Percentiles rank a stretch among this genome's conserved stretches.
phyloP scores from a whole-genome alignment of 345 rosid species.

The Citrus sinensis region DNA sequence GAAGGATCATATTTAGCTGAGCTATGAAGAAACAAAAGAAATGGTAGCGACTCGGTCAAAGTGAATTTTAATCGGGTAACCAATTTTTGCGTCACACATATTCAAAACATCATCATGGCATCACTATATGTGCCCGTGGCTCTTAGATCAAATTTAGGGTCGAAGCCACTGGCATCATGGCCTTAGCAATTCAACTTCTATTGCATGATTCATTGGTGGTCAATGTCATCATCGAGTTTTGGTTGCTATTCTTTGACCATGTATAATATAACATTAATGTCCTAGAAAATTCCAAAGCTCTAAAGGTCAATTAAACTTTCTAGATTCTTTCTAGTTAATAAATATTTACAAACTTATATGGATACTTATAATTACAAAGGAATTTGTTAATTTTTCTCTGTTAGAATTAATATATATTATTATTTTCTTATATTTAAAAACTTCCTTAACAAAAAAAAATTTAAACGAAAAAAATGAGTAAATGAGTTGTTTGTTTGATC shows the following conservation, averaged over 20 bases:
- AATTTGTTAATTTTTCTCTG: too few relatives aligned
- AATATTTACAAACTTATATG: too few relatives aligned
- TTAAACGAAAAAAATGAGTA: too few relatives aligned
- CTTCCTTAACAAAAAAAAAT: accelerated
- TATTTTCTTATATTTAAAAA: too few relatives aligned
- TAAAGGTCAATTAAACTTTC: too few relatives aligned
- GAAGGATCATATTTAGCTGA: background rate
- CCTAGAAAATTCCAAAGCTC: too few relatives aligned
- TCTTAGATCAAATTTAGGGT: background rate
- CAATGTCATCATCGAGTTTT: background rate
- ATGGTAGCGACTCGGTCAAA: background rate
- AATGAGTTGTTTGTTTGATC: too few relatives aligned
- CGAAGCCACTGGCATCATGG: background rate
- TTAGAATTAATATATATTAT: too few relatives aligned
- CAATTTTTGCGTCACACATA: background rate
- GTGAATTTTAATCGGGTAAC: background rate
- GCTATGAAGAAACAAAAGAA: background rate
- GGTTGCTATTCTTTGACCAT: background rate
- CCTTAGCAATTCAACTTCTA: background rate
- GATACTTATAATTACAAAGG: too few relatives aligned
- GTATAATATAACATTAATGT: background rate
- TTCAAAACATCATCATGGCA: background rate
- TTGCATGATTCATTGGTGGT: background rate
- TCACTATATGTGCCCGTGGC: background rate
- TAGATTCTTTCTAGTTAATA: too few relatives aligned